phyloP scores from a whole-genome alignment of 2,329 filamentous ascomycete species.

The Diaporthe sp. region DNA sequence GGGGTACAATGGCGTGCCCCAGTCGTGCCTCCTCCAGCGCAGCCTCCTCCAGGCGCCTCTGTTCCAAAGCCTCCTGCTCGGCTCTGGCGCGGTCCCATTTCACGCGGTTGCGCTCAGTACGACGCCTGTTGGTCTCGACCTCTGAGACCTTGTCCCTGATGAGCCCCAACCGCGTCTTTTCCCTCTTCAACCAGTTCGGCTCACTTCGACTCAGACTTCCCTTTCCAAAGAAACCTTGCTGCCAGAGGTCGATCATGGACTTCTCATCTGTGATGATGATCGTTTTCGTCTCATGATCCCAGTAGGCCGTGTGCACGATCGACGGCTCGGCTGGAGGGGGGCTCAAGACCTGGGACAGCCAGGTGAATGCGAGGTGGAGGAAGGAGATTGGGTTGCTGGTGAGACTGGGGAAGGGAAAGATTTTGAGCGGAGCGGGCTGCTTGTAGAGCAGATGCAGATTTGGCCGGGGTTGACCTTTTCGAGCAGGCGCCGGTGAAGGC shows the following conservation, averaged over 20 bases:
- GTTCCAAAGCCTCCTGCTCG: slow-evolving; percentile 86
- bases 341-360: slow-evolving; percentile 80
- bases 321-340: slow-evolving; percentile 75
- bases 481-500: slow-evolving; percentile 41
- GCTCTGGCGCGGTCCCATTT: slow-evolving; percentile 94
- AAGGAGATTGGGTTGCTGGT: slow-evolving; percentile 94
- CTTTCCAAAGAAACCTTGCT: slow-evolving; percentile 98
- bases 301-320: slow-evolving; percentile 78
- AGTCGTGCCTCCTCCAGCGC: slow-evolving; percentile 43
- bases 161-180: slow-evolving; percentile 79
- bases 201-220: slow-evolving; percentile 94
- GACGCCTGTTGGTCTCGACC: slow-evolving; percentile 80
- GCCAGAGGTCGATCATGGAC: slow-evolving; percentile 88
- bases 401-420: slow-evolving; percentile 87
- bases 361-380: slow-evolving; percentile 82
- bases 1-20: not conserved
- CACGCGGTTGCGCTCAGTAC: slow-evolving; percentile 84
- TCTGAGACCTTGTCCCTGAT: slow-evolving; percentile 81
- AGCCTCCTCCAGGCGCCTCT: slow-evolving; percentile 69
- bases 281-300: slow-evolving; percentile 85
- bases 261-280: slow-evolving; percentile 85
- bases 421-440: slow-evolving; percentile 83
- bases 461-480: slow-evolving; percentile 40
- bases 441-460: slow-evolving; percentile 81
- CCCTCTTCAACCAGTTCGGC: slow-evolving; percentile 89